A percentile compares a stretch with the other conserved stretches of the same genome.
Conservation (phyloP, 2,329 filamentous ascomycete genomes). For the Fusarium avenaceum region DNA sequence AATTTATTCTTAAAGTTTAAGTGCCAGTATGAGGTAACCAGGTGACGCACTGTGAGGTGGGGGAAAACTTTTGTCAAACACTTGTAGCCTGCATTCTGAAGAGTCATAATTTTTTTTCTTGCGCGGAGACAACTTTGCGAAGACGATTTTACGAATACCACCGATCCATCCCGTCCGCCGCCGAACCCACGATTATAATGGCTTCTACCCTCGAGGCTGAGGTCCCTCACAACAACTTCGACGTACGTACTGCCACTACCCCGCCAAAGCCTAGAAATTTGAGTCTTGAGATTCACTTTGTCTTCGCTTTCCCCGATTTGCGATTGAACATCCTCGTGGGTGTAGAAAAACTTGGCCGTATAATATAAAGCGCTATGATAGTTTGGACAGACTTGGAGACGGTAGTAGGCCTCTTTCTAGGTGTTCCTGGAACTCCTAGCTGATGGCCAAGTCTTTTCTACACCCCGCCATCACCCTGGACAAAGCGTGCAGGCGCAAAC, state of each 20-base stretch:
- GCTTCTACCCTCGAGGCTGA: slow-evolving; percentile 15
- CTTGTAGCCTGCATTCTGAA: background rate
- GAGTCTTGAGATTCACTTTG: background rate
- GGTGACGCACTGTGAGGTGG: no score
- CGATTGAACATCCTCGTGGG: background rate
- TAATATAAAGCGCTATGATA: background rate
- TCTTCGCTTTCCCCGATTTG: background rate
- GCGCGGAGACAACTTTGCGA: background rate
- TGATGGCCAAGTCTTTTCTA: background rate
- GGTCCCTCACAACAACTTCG: slow-evolving; percentile 23
- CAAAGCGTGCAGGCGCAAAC: background rate
- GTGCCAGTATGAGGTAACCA: no score
- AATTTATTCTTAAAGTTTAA: no score
- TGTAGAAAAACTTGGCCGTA: background rate
- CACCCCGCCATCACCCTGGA: background rate
- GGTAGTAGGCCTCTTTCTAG: background rate
- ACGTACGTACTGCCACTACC: slow-evolving; percentile 17
- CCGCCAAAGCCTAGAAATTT: slow-evolving; percentile 5
- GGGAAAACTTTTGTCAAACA: background rate
- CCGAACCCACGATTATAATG: slow-evolving; percentile 23
- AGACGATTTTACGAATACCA: background rate
- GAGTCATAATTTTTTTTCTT: background rate
- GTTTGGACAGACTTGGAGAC: background rate
- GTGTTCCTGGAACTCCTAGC: background rate
- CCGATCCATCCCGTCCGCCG: background rate